Conservation (phyloP, 345 rosid species). For the Durio zibethinus region DNA sequence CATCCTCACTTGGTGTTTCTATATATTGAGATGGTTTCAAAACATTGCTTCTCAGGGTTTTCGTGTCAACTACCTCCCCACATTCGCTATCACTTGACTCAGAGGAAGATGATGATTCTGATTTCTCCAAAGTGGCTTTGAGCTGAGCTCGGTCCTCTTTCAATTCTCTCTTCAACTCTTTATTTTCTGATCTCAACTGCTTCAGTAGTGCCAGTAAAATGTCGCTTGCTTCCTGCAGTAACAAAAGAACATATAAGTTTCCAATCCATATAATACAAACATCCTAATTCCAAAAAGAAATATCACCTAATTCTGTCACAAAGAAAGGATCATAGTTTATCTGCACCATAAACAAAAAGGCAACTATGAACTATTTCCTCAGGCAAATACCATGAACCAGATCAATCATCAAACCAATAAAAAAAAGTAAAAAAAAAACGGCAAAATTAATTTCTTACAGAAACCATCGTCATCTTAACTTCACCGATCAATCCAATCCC, state of each 20-base stretch:
- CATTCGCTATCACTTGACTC: constrained; percentile 53
- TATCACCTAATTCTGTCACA: not conserved
- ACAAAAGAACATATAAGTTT: not conserved
- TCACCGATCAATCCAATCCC: constrained; percentile 17
- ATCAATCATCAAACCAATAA: constrained; percentile 1
- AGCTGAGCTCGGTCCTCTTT: constrained; percentile 49
- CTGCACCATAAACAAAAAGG: not conserved
- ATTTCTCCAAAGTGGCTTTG: constrained; percentile 32
- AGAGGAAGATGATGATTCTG: constrained; percentile 39
- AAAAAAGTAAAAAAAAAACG: not conserved
- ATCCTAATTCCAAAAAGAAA: not conserved
- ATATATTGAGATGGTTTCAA: not conserved
- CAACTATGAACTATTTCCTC: not conserved
- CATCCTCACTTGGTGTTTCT: not conserved
- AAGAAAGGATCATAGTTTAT: not conserved
- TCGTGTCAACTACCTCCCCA: constrained; percentile 51
- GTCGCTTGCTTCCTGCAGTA: constrained; percentile 58
- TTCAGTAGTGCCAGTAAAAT: constrained; percentile 45
- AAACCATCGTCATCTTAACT: constrained; percentile 17
- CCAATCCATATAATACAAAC: not conserved
- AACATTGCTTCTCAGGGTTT: constrained; percentile 26
- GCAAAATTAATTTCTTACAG: constrained; percentile 14
- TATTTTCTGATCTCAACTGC: constrained; percentile 52
- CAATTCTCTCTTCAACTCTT: constrained; percentile 46
- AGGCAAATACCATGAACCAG: not conserved